Percentiles rank a stretch among this genome's conserved stretches.
Evolutionary conservation across 2,329 filamentous ascomycete genomes (phyloP).

Genomic region (Fusarium sp.): DNA sequence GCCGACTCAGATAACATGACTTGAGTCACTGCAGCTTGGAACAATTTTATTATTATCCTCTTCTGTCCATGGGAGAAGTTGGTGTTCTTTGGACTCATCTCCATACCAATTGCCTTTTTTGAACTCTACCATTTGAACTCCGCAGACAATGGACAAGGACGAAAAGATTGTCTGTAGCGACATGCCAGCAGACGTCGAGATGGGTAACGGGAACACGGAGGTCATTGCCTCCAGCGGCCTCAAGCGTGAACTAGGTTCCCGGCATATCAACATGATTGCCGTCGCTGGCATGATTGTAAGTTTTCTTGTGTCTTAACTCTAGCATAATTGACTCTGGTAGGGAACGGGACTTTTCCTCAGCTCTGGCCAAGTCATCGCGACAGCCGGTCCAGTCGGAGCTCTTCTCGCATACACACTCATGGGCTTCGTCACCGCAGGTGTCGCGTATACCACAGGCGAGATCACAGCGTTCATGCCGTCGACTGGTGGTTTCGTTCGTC

Average conservation of each 20-base stretch:
- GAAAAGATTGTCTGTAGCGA: neutral
- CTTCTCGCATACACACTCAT: neutral
- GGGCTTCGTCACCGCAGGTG: neutral
- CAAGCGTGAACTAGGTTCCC: neutral
- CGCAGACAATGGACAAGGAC: neutral
- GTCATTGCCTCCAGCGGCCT: neutral
- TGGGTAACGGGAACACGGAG: neutral
- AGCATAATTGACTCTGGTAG: neutral
- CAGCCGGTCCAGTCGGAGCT: neutral
- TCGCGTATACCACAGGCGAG: neutral
- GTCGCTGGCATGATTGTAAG: neutral
- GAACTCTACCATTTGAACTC: neutral
- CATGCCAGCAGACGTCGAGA: neutral
- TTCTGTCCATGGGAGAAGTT: neutral
- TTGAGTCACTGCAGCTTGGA: neutral
- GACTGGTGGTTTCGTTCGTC: neutral
- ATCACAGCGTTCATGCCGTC: neutral
- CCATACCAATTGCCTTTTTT: neutral
- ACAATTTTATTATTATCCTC: neutral
- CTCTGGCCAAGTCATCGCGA: neutral
- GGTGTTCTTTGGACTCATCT: neutral
- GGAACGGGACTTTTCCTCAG: neutral
- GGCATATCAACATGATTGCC: neutral
- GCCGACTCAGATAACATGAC: neutral
- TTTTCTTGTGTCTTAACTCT: rapidly evolving